phyloP scores from a whole-genome alignment of 192 early-diverging fungal species.

The Entrophospora sp. region DNA sequence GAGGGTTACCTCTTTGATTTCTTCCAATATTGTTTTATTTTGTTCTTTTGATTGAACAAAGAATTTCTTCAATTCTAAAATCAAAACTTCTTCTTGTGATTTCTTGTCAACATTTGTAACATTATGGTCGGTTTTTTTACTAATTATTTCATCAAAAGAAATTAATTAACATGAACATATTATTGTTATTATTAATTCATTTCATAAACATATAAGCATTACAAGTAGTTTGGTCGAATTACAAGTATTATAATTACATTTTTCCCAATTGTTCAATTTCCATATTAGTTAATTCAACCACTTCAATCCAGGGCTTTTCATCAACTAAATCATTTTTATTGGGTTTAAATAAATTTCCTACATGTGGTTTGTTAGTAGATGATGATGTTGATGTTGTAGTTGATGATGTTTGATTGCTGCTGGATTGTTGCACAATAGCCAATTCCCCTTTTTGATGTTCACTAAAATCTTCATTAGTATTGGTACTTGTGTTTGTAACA shows the following conservation, averaged over 20 bases:
- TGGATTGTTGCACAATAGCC: too few relatives aligned
- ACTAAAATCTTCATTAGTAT: too few relatives aligned
- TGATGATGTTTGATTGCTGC: too few relatives aligned
- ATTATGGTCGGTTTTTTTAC: conserved; percentile 7
- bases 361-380: too few relatives aligned
- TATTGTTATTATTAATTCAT: too few relatives aligned
- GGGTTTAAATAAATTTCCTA: too few relatives aligned
- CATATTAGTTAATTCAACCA: conserved; percentile 48
- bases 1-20: conserved; percentile 73
- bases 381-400: too few relatives aligned
- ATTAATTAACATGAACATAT: too few relatives aligned
- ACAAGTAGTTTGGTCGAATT: background rate
- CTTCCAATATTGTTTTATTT: conserved; percentile 38
- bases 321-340: background rate
- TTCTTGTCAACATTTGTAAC: conserved; percentile 13
- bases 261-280: conserved; percentile 40
- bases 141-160: background rate
- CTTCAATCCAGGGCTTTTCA: conserved; percentile 54
- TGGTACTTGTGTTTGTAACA: too few relatives aligned
- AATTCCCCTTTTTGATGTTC: too few relatives aligned
- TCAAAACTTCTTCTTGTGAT: conserved; percentile 35
- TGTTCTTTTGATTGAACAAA: conserved; percentile 22
- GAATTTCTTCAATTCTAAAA: conserved; percentile 44
- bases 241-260: background rate
- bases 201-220: background rate